Evolutionary conservation across 2,329 filamentous ascomycete species (phyloP), one percentile per base, ranked within the genome.

Genomic region (Leptographium galeiforme): DNA sequence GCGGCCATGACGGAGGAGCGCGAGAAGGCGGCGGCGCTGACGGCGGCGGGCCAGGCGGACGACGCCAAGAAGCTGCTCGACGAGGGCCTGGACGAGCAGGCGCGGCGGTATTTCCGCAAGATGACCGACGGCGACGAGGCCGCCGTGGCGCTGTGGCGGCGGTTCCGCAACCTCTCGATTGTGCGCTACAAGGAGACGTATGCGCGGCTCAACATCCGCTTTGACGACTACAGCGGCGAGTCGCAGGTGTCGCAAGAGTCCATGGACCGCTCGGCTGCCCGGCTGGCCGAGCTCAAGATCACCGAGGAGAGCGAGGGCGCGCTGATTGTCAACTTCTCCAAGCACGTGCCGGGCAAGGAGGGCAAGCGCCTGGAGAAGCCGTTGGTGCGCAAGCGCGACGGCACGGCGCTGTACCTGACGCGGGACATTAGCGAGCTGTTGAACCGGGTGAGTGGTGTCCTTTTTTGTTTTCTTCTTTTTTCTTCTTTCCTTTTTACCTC

Each of bases 341-440:
- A 85, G 63, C 78, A 84, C 55, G 73, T 85, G 1, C 70, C 77
- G 10, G 81, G 81, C 55, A 84, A 85, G 68, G 70, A 76, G 53
- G 81, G 81, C 58, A 87, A 86, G 70, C 79, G 77, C 55, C 76
- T 88, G 12, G 85, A 84, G 61, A 82, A 80, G 63, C 78, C 84
- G 32, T 77, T 89, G 52, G 77, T 89, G 55, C 78, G 83, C 59
- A 86, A 87, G 70, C 80, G 78, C 59, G 82, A 87, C 58, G 86
- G 86, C 53, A 88, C 84, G 13, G 85, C 84, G 43, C 76, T 88
- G 38, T 90, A 91, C 64, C 75, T 90, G 48, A 87, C 87, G 50
- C 80, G 86, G 59, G 85, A 91, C 66, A 84, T 90, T 57, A 85
- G 82, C 60, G 84, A 89, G 62, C 77, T 87, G 33, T 68, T 89